Percentiles rank a stretch among this genome's conserved stretches.
These are phyloP conservation scores for Hemerocallis citrina DNA, from an alignment of 106 monocot species.

Conservation along the genomic window DNA sequence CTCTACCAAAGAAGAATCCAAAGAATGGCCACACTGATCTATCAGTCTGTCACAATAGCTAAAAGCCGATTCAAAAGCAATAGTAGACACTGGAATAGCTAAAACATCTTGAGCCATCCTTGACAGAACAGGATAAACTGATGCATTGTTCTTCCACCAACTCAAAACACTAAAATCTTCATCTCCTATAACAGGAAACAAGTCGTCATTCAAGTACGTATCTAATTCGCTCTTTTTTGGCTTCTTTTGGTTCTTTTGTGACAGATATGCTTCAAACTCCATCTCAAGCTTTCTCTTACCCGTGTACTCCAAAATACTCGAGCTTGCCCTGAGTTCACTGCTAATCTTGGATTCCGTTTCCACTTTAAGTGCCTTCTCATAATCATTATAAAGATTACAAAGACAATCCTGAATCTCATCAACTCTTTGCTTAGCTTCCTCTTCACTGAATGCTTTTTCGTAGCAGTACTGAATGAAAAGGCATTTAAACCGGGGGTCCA, in stretches of 20 bases:
- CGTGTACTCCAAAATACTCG: background rate
- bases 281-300: conserved; percentile 2
- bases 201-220: conserved; percentile 1
- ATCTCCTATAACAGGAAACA: background rate
- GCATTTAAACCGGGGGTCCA: conserved; percentile 11
- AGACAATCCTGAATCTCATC: conserved; percentile 3
- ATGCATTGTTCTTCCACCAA: conserved; percentile 2
- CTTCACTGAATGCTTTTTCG: background rate
- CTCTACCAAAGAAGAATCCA: background rate
- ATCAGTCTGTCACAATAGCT: background rate
- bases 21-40: background rate
- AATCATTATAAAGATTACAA: conserved; percentile 1
- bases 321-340: background rate
- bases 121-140: conserved; percentile 1
- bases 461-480: conserved; percentile 6
- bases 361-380: background rate
- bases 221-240: conserved; percentile 7
- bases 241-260: background rate
- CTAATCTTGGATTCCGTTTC: no score
- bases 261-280: conserved; percentile 1
- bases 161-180: conserved; percentile 4
- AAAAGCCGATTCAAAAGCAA: conserved; percentile 1
- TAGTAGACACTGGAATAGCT: conserved; percentile 8
- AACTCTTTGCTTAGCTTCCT: background rate
- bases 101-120: conserved; percentile 7